Evolutionary conservation across 495 filamentous ascomycete genomes (phyloP).

Genomic region (Aspergillus bertholletiae): DNA sequence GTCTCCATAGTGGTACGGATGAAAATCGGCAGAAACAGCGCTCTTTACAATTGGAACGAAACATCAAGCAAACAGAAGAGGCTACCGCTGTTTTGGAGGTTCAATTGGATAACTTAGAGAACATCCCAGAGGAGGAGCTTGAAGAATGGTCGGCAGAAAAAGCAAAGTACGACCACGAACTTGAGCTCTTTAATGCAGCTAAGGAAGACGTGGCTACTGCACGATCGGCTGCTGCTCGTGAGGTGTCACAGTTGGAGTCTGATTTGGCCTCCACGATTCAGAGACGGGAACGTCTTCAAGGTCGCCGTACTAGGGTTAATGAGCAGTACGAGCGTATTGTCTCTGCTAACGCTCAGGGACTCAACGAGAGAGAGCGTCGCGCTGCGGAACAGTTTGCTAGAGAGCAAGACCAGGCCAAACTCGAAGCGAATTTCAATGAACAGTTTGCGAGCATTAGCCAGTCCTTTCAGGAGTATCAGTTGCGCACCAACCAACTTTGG

Average conservation of each 20-base stretch:
- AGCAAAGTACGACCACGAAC: constrained; percentile 57
- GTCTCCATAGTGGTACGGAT: constrained; percentile 66
- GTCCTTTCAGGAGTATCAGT: constrained; percentile 45
- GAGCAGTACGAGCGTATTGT: constrained; percentile 75
- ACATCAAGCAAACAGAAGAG: constrained; percentile 80
- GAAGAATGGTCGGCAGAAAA: constrained; percentile 59
- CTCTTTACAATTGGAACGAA: constrained; percentile 70
- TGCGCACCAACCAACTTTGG: constrained; percentile 44
- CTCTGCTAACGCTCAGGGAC: constrained; percentile 69
- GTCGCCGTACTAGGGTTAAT: constrained; percentile 71
- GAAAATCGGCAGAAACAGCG: constrained; percentile 83
- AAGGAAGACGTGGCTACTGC: constrained; percentile 57
- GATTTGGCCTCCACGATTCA: constrained; percentile 66
- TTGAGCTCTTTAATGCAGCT: constrained; percentile 56
- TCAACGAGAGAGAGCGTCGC: constrained; percentile 71
- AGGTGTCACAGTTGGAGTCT: constrained; percentile 59
- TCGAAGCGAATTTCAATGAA: constrained; percentile 48
- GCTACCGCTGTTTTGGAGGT: constrained; percentile 56
- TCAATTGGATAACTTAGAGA: constrained; percentile 64
- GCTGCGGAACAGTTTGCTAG: constrained; percentile 63
- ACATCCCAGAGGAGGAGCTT: constrained; percentile 64
- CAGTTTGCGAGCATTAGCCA: constrained; percentile 43
- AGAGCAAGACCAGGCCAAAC: constrained; percentile 59
- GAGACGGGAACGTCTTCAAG: constrained; percentile 73
- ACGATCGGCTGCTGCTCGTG: constrained; percentile 60